These are phyloP conservation scores for Tetrapisispora arboricola DNA, from an alignment of 805 yeast species.

Conservation along the genomic window DNA sequence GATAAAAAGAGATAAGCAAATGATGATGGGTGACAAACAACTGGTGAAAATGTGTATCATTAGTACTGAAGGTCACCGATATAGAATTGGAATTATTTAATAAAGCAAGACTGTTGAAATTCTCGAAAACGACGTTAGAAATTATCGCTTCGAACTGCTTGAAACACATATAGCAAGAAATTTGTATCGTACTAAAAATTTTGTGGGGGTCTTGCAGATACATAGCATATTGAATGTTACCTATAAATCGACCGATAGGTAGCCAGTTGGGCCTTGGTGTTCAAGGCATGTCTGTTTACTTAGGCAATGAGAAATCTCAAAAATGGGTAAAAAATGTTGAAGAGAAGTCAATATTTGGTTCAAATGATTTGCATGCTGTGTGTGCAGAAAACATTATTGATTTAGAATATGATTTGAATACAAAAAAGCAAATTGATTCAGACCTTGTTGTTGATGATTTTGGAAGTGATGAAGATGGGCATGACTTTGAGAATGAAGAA, in stretches of 20 bases:
- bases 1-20: background rate
- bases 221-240: slow-evolving; percentile 7
- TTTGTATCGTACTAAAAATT: no score
- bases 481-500: slow-evolving; percentile 6
- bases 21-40: no score
- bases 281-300: slow-evolving; percentile 11
- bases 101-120: no score
- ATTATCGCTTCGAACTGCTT: no score
- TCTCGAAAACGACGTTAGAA: no score
- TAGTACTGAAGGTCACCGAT: no score
- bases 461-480: slow-evolving; percentile 3
- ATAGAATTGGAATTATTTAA: no score
- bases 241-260: slow-evolving; percentile 14
- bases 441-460: slow-evolving; percentile 2
- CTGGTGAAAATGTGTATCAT: no score
- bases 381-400: background rate
- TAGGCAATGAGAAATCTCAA: background rate
- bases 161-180: no score
- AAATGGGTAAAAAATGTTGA: slow-evolving; percentile 8
- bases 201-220: no score
- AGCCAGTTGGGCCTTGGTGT: slow-evolving; percentile 19
- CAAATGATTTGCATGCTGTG: slow-evolving; percentile 1
- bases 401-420: background rate
- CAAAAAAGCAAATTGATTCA: background rate
- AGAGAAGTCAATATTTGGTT: slow-evolving; percentile 2